Percentiles rank a stretch among this genome's conserved stretches.
phyloP scores from a whole-genome alignment of 1,284 basidiomycete species.

The Singerocomus inundabilis region DNA sequence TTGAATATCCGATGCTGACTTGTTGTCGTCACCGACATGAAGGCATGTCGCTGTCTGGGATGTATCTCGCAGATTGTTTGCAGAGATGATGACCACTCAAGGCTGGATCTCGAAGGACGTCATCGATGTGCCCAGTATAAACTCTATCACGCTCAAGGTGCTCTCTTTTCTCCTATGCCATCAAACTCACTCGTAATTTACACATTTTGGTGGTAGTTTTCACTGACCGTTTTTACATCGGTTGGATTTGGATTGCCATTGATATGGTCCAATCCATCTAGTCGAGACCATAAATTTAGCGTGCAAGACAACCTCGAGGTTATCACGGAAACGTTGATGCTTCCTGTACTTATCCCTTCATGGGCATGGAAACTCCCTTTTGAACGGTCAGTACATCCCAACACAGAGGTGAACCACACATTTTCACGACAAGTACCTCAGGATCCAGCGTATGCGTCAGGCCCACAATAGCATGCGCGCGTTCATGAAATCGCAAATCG shows the following conservation, averaged over 20 bases:
- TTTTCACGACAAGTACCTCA: conserved; percentile 23
- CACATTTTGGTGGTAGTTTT: conserved; percentile 33
- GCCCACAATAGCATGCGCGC: conserved; percentile 28
- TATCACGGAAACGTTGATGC: conserved; percentile 33
- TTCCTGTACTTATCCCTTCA: conserved; percentile 34
- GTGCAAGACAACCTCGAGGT: conserved; percentile 43
- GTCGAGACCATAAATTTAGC: conserved; percentile 39
- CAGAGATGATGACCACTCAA: too few species aligned
- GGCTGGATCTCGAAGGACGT: conserved; percentile 32
- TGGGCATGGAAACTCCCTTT: too few species aligned
- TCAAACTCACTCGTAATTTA: neutral
- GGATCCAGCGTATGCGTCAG: conserved; percentile 22
- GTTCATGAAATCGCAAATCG: conserved; percentile 43
- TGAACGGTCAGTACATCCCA: neutral
- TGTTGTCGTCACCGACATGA: neutral
- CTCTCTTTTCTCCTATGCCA: rapidly evolving
- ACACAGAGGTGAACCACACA: conserved; percentile 22
- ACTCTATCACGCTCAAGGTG: conserved; percentile 46
- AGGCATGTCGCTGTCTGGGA: too few species aligned
- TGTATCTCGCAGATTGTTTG: too few species aligned
- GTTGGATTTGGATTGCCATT: conserved; percentile 50
- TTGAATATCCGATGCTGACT: neutral
- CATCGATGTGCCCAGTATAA: conserved; percentile 39
- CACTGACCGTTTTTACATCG: too few species aligned
- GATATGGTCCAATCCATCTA: conserved; percentile 38